Base-by-base conservation (phyloP, 169 alveolate species). In the Plasmodium ovale region DNA sequence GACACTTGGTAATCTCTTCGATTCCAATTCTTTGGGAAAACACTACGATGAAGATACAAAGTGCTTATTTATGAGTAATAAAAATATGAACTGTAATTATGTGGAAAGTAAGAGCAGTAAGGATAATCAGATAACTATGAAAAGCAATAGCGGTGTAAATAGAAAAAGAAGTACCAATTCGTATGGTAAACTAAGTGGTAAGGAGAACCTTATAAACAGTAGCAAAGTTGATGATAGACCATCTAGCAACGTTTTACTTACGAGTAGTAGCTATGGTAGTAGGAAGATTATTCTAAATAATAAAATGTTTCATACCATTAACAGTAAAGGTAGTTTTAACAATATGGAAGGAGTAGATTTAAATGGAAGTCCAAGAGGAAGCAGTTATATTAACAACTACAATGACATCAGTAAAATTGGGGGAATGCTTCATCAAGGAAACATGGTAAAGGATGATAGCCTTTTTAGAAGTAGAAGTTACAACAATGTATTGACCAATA, bases 371-470 rank as follows among this genome's bases (percentile, higher is more conserved):
- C 0, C n/a, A n/a, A n/a, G 14, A 2, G 27, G 27, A 6, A 2
- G 10, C 33, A 12, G 1, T 58, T 19, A 31, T 31, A 4, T 0
- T 0, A 31, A 7, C 19, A 62, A 62, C 53, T 23, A 5, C 42
- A 49, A 54, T 39, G 42, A 49, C 35, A 39, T 65, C 14, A 35
- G 19, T 23, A 39, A 31, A 29, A 65, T 25, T 47, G 42, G n/a
- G n/a, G n/a, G n/a, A n/a, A n/a, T n/a, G n/a, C n/a, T n/a, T n/a
- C n/a, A 29, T 14, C 29, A 35, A 35, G 59, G 73, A 25, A 65
- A 65, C 54, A 23, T 25, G 2, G 35, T 65, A 49, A 65, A 65
- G 73, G 54, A 65, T n/a, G 73, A 65, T 25, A 39, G 21, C 5
- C 10, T 65, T 21, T 12, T 65, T 29, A 37, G 51, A 23, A 54